Evolutionary conservation across 352 stramenopile genomes (phyloP).

Genomic region (Achlya hypogyna): DNA sequence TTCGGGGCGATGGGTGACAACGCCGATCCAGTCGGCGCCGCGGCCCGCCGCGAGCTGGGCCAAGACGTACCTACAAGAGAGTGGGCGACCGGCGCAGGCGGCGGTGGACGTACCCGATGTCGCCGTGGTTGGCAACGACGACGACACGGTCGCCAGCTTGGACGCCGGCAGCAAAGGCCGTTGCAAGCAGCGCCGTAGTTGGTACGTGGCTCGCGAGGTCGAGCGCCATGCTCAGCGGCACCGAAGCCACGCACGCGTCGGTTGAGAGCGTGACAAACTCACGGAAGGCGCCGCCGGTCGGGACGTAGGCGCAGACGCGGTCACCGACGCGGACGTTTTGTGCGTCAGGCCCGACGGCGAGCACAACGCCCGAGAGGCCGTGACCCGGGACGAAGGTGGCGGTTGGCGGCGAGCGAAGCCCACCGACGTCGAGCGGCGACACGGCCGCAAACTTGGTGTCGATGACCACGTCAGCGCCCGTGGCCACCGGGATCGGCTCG

Average conservation of each 20-base stretch:
- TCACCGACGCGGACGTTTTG: constrained; percentile 7
- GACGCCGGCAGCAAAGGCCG: not conserved
- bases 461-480: not conserved
- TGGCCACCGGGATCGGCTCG: not conserved
- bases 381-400: not conserved
- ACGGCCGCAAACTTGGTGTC: constrained; percentile 18
- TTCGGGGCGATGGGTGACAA: not conserved
- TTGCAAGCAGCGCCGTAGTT: not conserved
- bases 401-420: not conserved
- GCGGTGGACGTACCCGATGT: constrained; percentile 1
- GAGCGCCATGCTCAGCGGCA: constrained; percentile 15
- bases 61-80: constrained; percentile 9
- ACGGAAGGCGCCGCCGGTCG: not conserved
- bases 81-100: not conserved
- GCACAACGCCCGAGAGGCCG: not conserved
- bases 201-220: constrained; percentile 6
- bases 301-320: constrained; percentile 14
- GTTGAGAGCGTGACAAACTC: constrained; percentile 10
- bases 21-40: constrained; percentile 7
- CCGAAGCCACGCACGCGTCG: constrained; percentile 1
- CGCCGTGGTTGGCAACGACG: constrained; percentile 6
- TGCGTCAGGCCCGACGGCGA: not conserved
- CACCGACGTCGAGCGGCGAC: constrained; percentile 4
- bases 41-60: not conserved
- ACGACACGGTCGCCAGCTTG: constrained; percentile 7